Evolutionary conservation across 768 basidiomycete genomes (phyloP).

Genomic region (Strobilomyces echinocephalus): DNA sequence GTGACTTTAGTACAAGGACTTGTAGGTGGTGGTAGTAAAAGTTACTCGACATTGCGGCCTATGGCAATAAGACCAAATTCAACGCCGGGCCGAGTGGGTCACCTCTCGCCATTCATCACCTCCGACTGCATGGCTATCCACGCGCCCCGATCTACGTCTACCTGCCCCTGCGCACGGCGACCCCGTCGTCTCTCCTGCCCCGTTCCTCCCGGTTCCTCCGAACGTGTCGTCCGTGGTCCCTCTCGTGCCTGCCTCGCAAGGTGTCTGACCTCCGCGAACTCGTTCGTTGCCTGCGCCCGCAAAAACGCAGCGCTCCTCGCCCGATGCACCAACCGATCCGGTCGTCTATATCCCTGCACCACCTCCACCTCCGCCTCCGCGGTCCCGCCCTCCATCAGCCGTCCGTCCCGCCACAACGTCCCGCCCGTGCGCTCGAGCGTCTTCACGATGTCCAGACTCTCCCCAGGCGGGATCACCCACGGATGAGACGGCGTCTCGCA

Average conservation of each 20-base stretch:
- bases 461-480: slow-evolving; percentile 76
- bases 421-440: slow-evolving; percentile 70
- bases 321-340: slow-evolving; percentile 64
- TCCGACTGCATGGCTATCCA: slow-evolving; percentile 27
- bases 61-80: too few relatives aligned
- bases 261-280: slow-evolving; percentile 66
- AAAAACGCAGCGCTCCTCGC: slow-evolving; percentile 62
- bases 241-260: slow-evolving; percentile 47
- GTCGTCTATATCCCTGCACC: slow-evolving; percentile 42
- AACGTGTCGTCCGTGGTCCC: not conserved
- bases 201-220: not conserved
- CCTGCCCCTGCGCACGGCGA: not conserved
- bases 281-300: slow-evolving; percentile 69
- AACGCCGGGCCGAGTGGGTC: not conserved
- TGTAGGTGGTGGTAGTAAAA: too few relatives aligned
- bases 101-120: slow-evolving; percentile 9
- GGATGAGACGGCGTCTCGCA: slow-evolving; percentile 94
- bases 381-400: slow-evolving; percentile 40
- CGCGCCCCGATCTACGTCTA: slow-evolving; percentile 9
- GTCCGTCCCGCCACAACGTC: slow-evolving; percentile 56
- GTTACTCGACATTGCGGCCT: too few relatives aligned
- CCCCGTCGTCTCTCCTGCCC: not conserved
- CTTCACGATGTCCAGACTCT: slow-evolving; percentile 68
- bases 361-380: slow-evolving; percentile 2
- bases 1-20: too few relatives aligned